Conservation (phyloP, 148 eudicot genomes). For the Drosera capensis region DNA sequence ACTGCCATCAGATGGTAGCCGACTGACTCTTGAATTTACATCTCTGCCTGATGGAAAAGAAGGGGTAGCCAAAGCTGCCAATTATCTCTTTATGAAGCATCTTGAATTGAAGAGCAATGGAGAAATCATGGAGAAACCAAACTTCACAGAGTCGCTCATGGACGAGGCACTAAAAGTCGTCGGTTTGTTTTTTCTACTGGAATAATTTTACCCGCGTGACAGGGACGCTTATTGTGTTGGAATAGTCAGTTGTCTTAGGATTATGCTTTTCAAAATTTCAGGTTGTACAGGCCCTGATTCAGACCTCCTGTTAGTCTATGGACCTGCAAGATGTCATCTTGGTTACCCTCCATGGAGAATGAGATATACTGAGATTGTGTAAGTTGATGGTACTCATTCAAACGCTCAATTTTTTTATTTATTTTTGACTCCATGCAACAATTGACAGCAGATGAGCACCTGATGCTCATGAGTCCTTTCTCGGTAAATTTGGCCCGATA, state of each 20-base stretch:
- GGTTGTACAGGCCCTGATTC: slow-evolving; percentile 64
- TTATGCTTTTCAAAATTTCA: slow-evolving; percentile 8
- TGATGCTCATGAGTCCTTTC: not conserved
- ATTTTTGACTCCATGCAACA: not conserved
- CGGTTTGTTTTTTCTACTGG: slow-evolving; percentile 27
- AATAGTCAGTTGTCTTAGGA: not conserved
- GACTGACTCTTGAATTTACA: slow-evolving; percentile 42
- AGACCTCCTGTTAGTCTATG: slow-evolving; percentile 69
- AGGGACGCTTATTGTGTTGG: not conserved
- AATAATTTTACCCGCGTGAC: not conserved
- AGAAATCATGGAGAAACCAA: slow-evolving; percentile 27
- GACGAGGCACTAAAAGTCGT: slow-evolving; percentile 46
- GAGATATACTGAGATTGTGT: slow-evolving; percentile 92
- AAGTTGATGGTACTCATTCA: no score
- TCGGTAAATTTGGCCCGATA: not conserved
- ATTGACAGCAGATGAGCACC: not conserved
- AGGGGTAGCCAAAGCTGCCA: slow-evolving; percentile 74
- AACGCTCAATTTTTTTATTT: no score
- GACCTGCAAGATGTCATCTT: slow-evolving; percentile 73
- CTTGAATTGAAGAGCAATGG: slow-evolving; percentile 13
- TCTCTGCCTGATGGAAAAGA: slow-evolving; percentile 69
- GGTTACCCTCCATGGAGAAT: slow-evolving; percentile 93
- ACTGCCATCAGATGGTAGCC: slow-evolving; percentile 15
- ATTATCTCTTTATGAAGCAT: slow-evolving; percentile 39
- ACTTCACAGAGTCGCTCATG: slow-evolving; percentile 49